Evolutionary conservation across 2,329 filamentous ascomycete species (phyloP).

Genomic region (Paecilomyces niveus): DNA sequence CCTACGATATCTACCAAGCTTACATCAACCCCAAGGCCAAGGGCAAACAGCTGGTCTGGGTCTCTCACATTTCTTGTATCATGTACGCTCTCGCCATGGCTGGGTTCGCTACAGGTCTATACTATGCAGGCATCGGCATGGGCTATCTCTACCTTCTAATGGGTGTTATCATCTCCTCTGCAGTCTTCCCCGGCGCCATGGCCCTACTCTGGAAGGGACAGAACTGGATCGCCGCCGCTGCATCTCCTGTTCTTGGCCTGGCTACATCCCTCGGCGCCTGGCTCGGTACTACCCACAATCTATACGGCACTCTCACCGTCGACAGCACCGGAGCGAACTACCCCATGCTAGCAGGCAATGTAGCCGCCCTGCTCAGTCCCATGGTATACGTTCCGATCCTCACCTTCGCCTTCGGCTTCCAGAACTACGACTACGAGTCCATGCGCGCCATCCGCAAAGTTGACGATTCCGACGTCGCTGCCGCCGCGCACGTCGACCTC

Average conservation of each 20-base stretch:
- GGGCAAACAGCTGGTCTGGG: conserved; percentile 70
- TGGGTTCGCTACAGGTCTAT: conserved; percentile 67
- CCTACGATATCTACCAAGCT: conserved; percentile 81
- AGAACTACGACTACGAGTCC: conserved; percentile 78
- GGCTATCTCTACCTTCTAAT: conserved; percentile 85
- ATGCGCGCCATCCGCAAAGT: conserved; percentile 74
- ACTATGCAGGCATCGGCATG: conserved; percentile 72
- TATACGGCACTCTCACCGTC: conserved; percentile 64
- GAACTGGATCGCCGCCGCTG: conserved; percentile 65
- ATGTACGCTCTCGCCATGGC: conserved; percentile 73
- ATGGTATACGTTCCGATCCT: conserved; percentile 67
- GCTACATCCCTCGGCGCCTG: conserved; percentile 64
- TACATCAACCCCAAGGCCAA: conserved; percentile 74
- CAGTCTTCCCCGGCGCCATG: conserved; percentile 74
- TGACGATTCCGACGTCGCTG: conserved; percentile 68
- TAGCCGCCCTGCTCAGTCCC: conserved; percentile 72
- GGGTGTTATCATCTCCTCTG: conserved; percentile 82
- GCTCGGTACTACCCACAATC: conserved; percentile 66
- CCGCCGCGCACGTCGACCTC: conserved; percentile 56
- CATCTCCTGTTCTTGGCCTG: conserved; percentile 64
- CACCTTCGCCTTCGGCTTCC: conserved; percentile 61
- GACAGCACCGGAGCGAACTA: conserved; percentile 74
- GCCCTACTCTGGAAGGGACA: conserved; percentile 76
- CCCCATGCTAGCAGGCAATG: conserved; percentile 83
- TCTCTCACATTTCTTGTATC: conserved; percentile 67